phyloP scores from a whole-genome alignment of 2,329 filamentous ascomycete genomes.

The Xylariaceae sp. region DNA sequence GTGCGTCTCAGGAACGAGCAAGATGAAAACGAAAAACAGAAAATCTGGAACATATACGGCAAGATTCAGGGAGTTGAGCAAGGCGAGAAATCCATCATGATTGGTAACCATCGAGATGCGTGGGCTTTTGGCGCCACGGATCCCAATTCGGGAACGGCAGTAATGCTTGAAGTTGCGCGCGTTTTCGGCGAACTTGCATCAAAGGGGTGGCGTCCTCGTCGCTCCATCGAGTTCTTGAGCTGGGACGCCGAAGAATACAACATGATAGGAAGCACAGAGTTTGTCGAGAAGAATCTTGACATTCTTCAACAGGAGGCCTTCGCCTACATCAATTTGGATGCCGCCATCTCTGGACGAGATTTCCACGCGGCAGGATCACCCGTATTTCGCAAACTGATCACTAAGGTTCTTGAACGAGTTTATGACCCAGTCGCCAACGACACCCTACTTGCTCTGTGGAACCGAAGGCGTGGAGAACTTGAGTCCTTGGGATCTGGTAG shows the following conservation, averaged over 20 bases:
- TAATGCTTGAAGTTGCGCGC: conserved; percentile 84
- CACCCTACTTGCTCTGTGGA: conserved; percentile 73
- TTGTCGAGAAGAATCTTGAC: conserved; percentile 80
- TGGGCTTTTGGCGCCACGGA: conserved; percentile 87
- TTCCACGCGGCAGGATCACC: conserved; percentile 81
- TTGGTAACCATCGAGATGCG: conserved; percentile 90
- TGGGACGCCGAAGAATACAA: conserved; percentile 97
- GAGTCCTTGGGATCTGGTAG: conserved; percentile 69
- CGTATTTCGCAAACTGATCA: conserved; percentile 67
- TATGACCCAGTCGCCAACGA: conserved; percentile 67
- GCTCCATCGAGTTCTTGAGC: conserved; percentile 95
- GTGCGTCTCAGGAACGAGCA: conserved; percentile 84
- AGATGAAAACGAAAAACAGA: conserved; percentile 75
- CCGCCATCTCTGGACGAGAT: conserved; percentile 69
- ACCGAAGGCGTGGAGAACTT: conserved; percentile 57
- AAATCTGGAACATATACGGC: conserved; percentile 89
- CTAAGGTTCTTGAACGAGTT: conserved; percentile 70
- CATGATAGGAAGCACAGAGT: conserved; percentile 88
- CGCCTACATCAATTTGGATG: conserved; percentile 89
- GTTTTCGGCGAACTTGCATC: conserved; percentile 75
- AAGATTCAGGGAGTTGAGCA: conserved; percentile 82
- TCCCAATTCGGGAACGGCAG: conserved; percentile 81
- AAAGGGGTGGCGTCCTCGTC: conserved; percentile 82
- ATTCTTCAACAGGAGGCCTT: conserved; percentile 68
- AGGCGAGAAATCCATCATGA: conserved; percentile 74